Evolutionary conservation across 140 eudicot genomes (phyloP).

Genomic region (Oenanthe javanica): DNA sequence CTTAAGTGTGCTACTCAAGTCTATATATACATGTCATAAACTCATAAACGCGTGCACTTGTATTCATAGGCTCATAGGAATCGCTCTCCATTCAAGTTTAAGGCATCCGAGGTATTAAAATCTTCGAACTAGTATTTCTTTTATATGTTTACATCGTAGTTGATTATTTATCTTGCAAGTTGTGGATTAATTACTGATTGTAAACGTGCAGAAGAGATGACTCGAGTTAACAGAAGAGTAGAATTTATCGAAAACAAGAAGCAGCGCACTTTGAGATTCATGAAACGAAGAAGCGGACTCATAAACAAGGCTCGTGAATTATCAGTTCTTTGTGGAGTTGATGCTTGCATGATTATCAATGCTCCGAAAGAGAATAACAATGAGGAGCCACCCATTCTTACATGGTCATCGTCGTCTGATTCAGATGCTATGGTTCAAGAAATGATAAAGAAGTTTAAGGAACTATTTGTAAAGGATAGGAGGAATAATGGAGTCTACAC

Average conservation of each 20-base stretch:
- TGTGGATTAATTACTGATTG: background rate
- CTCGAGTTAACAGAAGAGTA: background rate
- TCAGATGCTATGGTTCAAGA: background rate
- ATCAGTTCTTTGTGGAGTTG: background rate
- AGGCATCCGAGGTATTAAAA: no score
- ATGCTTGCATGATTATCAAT: background rate
- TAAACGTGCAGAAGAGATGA: slow-evolving; percentile 2
- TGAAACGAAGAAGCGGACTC: background rate
- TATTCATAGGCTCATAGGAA: no score
- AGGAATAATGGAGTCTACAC: background rate
- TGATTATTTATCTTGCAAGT: background rate
- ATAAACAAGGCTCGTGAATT: background rate
- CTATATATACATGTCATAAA: no score
- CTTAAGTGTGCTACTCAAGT: no score
- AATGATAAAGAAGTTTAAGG: background rate
- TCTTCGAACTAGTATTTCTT: no score
- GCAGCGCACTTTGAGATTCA: background rate
- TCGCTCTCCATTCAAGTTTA: no score
- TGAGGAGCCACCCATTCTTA: no score
- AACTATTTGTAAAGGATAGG: background rate
- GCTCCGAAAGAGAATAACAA: background rate
- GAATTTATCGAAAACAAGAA: background rate
- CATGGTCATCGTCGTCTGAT: slow-evolving; percentile 1
- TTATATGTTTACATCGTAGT: background rate
- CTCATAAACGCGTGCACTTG: no score